A percentile compares a stretch with the other conserved stretches of the same genome.
Evolutionary conservation across 169 alveolate genomes (phyloP).

Genomic region (Plasmodium coatneyi): DNA sequence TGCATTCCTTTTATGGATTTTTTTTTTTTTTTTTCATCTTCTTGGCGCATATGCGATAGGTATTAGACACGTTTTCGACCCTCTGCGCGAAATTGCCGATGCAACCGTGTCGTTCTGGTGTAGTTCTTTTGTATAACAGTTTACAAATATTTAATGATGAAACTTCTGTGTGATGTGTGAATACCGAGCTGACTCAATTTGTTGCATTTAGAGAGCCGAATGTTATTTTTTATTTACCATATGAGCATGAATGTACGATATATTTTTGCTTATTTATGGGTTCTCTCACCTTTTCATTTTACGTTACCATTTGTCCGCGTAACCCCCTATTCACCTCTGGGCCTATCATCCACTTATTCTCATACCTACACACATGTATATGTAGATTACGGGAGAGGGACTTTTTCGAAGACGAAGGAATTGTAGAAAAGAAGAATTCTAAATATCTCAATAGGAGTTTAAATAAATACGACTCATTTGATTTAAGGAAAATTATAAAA

Average conservation of each 20-base stretch:
- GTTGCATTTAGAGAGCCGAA: neutral
- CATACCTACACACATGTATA: neutral
- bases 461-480: constrained; percentile 65
- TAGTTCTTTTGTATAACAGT: neutral
- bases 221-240: neutral
- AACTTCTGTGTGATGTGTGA: neutral
- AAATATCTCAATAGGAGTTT: constrained; percentile 7
- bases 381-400: constrained; percentile 33
- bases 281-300: neutral
- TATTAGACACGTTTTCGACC: neutral
- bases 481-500: constrained; percentile 43
- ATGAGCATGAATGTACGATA: neutral
- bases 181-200: neutral
- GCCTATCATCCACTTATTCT: neutral
- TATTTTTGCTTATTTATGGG: neutral
- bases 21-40: neutral
- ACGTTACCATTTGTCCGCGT: neutral
- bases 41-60: neutral
- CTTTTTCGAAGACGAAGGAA: constrained; percentile 23
- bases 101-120: neutral
- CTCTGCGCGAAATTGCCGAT: neutral
- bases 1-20: neutral
- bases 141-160: neutral
- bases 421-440: constrained; percentile 22
- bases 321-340: neutral